These are phyloP conservation scores for Tolypocladium amazonense DNA, from an alignment of 2,329 filamentous ascomycete genomes.

Conservation along the genomic window DNA sequence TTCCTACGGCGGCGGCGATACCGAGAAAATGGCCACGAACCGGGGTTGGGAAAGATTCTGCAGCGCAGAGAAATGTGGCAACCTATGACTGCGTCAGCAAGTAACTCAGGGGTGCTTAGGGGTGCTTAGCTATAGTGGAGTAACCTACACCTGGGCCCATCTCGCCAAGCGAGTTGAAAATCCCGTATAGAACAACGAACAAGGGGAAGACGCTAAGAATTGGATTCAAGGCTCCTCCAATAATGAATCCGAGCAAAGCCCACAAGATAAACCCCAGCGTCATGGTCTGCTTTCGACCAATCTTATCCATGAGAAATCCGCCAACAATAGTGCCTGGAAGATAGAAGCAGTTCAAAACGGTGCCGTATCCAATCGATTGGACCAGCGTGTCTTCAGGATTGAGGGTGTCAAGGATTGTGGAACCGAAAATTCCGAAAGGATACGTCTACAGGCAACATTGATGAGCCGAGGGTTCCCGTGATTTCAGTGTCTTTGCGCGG, in stretches of 20 bases:
- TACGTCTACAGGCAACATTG: constrained; percentile 7
- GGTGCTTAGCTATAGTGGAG: too few species aligned
- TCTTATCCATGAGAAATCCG: constrained; percentile 25
- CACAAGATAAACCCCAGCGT: constrained; percentile 12
- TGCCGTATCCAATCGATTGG: constrained; percentile 12
- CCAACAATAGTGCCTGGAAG: constrained; percentile 21
- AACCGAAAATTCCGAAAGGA: constrained; percentile 13
- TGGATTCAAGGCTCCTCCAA: constrained; percentile 34
- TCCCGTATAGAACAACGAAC: constrained; percentile 40
- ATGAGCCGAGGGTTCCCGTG: background rate
- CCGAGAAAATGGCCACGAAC: constrained; percentile 39
- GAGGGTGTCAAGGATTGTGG: constrained; percentile 11
- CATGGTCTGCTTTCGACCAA: constrained; percentile 21
- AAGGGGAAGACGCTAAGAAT: constrained; percentile 35
- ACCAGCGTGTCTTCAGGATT: constrained; percentile 9
- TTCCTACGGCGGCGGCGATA: constrained; percentile 37
- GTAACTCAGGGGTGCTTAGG: background rate
- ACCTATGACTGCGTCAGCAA: constrained; percentile 12
- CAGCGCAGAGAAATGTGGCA: constrained; percentile 33
- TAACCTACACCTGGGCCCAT: constrained; percentile 26
- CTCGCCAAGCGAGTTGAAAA: constrained; percentile 26
- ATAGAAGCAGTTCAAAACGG: constrained; percentile 12
- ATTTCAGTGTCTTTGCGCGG: background rate
- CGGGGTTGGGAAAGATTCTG: constrained; percentile 38
- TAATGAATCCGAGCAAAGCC: constrained; percentile 33